Base-by-base conservation (phyloP, 2,329 filamentous ascomycete genomes). In the Exophiala mesophila region DNA sequence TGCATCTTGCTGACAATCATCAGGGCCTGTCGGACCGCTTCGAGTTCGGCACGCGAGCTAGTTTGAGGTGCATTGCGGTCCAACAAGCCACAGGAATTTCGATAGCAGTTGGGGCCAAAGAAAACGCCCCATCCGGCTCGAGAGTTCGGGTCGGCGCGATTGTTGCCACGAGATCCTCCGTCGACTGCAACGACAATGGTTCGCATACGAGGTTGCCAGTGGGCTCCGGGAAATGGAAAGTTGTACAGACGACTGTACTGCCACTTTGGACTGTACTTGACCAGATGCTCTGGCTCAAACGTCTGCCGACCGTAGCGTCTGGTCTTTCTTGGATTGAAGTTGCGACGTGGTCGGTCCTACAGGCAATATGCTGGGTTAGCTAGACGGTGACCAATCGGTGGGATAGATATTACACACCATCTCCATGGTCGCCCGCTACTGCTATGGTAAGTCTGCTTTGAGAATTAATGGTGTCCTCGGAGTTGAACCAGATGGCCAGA, bases 1-100 rank as follows among this genome's bases (percentile, higher is more conserved):
- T 42, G 48, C 44, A 52, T 53, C 15, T 13, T 39, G 7, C 40
- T 40, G 26, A 52, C 29, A 16, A 44, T 39, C 10, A 36, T 33
- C 17, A 78, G 62, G 3, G 69, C 76, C 4, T 64, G 70, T 34
- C 77, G 68, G 4, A 70, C 71, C 4, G 74, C 74, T 10, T 74
- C 74, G 5, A 80, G 66, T 55, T 78, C 72, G 3, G 76, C 76
- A 3, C 75, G 65, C 49, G 77, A 74, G 60, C 66, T 76, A 15
- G 65, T 76, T 45, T 71, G 68, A 5, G 49, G 36, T 29, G 29
- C 48, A 13, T 32, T 16, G 5, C 9, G 39, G 10, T 38, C 28
- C 13, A 55, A 40, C 15, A 41, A 12, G n/a, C 49, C 49, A 23
- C 21, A 40, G 9, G 13, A 23, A 20, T 55, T 55, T 33, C 44